Conservation (phyloP, 75 land plant species). For the Pinus tabuliformis region DNA sequence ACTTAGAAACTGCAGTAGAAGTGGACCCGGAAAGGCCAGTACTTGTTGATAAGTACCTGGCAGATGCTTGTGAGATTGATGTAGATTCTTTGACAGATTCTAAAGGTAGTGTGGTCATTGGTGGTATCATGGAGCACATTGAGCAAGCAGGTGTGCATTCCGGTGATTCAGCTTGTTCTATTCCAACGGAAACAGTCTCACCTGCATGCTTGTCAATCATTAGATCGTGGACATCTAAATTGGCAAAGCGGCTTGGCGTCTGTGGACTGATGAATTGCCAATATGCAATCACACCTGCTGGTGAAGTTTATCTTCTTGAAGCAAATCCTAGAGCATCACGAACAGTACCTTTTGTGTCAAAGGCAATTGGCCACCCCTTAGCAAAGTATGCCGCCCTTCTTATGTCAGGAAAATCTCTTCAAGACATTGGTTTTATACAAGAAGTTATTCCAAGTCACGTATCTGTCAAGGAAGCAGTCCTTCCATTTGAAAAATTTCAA, state of each 20-base stretch:
- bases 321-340: conserved; percentile 99
- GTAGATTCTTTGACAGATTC: conserved; percentile 92
- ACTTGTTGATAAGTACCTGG: conserved; percentile 83
- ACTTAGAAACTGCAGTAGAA: conserved; percentile 89
- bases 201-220: conserved; percentile 61
- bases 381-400: conserved; percentile 96
- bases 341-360: conserved; percentile 98
- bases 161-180: conserved; percentile 94
- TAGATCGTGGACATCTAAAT: conserved; percentile 76
- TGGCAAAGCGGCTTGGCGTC: conserved; percentile 76
- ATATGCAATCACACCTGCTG: conserved; percentile 82
- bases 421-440: conserved; percentile 69
- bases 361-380: conserved; percentile 96
- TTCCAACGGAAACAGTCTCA: conserved; percentile 83
- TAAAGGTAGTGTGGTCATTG: conserved; percentile 88
- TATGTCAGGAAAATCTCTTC: conserved; percentile 89
- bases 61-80: conserved; percentile 95
- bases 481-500: conserved; percentile 99
- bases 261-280: conserved; percentile 98
- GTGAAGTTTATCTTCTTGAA: conserved; percentile 88
- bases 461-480: conserved; percentile 96
- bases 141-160: conserved; percentile 99
- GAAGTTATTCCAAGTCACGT: conserved; percentile 88
- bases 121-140: conserved; percentile 99
- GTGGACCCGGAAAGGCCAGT: conserved; percentile 98